These are phyloP conservation scores for Kockiozyma suomiensis DNA, from an alignment of 805 yeast genomes.

Conservation along the genomic window DNA sequence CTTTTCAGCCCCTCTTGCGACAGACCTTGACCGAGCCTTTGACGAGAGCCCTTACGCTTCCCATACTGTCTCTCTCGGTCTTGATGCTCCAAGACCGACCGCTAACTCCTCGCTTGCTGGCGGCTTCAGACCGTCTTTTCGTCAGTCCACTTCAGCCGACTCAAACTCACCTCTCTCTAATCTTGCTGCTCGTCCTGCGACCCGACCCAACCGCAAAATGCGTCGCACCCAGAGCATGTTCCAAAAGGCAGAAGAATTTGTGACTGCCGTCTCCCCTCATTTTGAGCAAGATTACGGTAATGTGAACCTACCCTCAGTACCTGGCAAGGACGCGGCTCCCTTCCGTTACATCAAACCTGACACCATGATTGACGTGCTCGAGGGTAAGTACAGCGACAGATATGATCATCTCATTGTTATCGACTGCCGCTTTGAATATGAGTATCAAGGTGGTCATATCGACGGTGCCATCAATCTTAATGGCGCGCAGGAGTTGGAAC, in stretches of 20 bases:
- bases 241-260: conserved; percentile 55
- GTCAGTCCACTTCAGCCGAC: conserved; percentile 5
- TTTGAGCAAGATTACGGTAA: conserved; percentile 16
- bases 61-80: conserved; percentile 20
- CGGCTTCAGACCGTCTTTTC: conserved; percentile 23
- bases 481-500: conserved; percentile 68
- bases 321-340: conserved; percentile 48
- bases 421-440: conserved; percentile 93
- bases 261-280: conserved; percentile 29
- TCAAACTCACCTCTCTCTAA: conserved; percentile 25
- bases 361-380: conserved; percentile 60
- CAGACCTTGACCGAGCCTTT: conserved; percentile 14
- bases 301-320: conserved; percentile 24
- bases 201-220: conserved; percentile 42
- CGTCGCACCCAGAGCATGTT: conserved; percentile 72
- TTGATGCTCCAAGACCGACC: conserved; percentile 21
- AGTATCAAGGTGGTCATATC: conserved; percentile 91
- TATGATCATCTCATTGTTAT: conserved; percentile 64
- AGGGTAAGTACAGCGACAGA: conserved; percentile 53
- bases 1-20: neutral
- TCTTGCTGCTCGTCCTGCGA: conserved; percentile 17
- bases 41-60: conserved; percentile 10
- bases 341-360: conserved; percentile 67
- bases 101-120: conserved; percentile 11
- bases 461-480: conserved; percentile 77